These are phyloP conservation scores for Diplocarpon rosae DNA, from an alignment of 2,329 filamentous ascomycete genomes.

Conservation along the genomic window DNA sequence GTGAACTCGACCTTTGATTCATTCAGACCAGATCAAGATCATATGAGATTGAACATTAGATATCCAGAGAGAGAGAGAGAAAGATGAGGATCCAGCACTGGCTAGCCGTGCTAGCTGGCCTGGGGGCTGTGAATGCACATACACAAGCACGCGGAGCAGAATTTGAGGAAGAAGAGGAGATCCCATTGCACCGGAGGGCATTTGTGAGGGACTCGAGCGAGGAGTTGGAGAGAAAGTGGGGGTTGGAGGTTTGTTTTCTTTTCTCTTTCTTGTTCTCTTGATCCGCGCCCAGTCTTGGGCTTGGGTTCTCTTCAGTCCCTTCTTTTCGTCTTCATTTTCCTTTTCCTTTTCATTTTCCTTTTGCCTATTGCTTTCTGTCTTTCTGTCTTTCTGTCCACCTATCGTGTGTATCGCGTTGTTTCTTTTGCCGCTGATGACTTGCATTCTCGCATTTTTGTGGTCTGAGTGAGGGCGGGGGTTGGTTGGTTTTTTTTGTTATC, in stretches of 20 bases:
- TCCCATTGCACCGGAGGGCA: slow-evolving; percentile 30
- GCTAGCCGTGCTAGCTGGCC: not conserved
- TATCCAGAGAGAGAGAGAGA: too few relatives aligned
- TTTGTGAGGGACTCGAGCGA: slow-evolving; percentile 40
- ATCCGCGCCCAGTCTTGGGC: too few relatives aligned
- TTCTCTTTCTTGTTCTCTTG: not conserved
- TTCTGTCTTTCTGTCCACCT: not conserved
- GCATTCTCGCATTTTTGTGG: too few relatives aligned
- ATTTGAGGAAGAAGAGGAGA: slow-evolving; percentile 26
- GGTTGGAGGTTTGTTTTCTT: slow-evolving; percentile 37
- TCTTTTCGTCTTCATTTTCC: too few relatives aligned
- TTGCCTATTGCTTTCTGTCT: not conserved
- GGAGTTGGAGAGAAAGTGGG: slow-evolving; percentile 47
- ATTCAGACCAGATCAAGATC: too few relatives aligned
- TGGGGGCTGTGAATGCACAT: slow-evolving; percentile 2
- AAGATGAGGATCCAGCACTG: not conserved
- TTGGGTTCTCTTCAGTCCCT: too few relatives aligned
- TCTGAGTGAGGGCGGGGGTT: not conserved
- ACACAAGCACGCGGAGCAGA: not conserved
- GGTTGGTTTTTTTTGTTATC: not conserved
- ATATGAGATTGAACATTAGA: too few relatives aligned
- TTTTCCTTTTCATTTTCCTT: not conserved
- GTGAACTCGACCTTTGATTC: too few relatives aligned
- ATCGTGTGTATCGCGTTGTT: too few relatives aligned
- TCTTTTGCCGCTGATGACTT: too few relatives aligned